Conservation (phyloP, 495 filamentous ascomycete genomes). For the Penicillium samsonianum region DNA sequence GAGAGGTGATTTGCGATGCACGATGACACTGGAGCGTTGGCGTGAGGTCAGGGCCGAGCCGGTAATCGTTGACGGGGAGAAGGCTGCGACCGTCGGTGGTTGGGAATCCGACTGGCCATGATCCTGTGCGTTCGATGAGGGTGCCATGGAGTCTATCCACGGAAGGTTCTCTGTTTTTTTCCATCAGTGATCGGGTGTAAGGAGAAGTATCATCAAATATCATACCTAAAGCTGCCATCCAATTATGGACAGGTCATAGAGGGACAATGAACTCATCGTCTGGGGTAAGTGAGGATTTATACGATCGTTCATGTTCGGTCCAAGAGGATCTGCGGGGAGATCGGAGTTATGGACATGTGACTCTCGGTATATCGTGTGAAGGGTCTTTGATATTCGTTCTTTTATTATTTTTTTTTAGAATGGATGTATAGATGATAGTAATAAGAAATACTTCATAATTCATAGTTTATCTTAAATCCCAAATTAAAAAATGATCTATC, state of each 20-base stretch:
- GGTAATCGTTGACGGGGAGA: slow-evolving; percentile 78
- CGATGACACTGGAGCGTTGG: slow-evolving; percentile 84
- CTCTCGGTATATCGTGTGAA: slow-evolving; percentile 17
- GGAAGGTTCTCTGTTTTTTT: slow-evolving; percentile 54
- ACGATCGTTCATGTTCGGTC: slow-evolving; percentile 21
- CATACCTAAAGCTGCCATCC: slow-evolving; percentile 66
- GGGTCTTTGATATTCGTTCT: neutral
- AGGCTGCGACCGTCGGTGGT: slow-evolving; percentile 77
- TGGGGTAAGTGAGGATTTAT: slow-evolving; percentile 17
- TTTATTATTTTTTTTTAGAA: neutral
- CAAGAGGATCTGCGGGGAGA: slow-evolving; percentile 33
- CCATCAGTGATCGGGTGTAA: slow-evolving; percentile 24
- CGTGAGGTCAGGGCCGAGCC: slow-evolving; percentile 68
- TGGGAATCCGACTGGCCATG: slow-evolving; percentile 47
- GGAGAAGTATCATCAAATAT: slow-evolving; percentile 5
- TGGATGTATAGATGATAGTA: neutral
- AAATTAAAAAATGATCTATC: neutral
- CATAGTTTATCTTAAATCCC: neutral
- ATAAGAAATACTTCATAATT: neutral
- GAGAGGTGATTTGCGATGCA: slow-evolving; percentile 94
- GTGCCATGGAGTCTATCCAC: slow-evolving; percentile 64
- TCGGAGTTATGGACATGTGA: slow-evolving; percentile 28
- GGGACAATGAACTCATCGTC: slow-evolving; percentile 25
- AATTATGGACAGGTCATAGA: slow-evolving; percentile 48
- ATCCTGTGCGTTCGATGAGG: slow-evolving; percentile 43